Evolutionary conservation across 2,329 filamentous ascomycete species (phyloP), one percentile per base, ranked within the genome.

Genomic region (Ploettnerulaceae sp.): DNA sequence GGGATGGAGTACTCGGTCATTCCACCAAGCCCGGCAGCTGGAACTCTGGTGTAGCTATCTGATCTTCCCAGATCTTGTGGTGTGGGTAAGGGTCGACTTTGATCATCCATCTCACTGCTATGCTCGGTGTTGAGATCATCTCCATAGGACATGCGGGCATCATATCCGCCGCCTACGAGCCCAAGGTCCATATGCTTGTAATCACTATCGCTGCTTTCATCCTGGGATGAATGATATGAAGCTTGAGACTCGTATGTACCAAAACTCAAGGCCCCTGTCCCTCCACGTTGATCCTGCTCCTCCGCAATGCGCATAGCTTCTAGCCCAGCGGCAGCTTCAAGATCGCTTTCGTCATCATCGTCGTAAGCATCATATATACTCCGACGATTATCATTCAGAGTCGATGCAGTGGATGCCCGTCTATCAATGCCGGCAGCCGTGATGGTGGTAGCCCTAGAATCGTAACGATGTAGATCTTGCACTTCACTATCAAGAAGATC

Each of bases 271-370:
- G 12, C 74, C 72, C 55, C 75, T 72, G 59, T 34, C 17, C 29
- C 77, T 81, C 56, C 52, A 35, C 77, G 79, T 40, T 82, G 80
- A 49, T 94, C 86, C 63, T 82, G 75, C 64, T 89, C 79, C 51
- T 95, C 89, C 4, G 89, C 89, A 68, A 90, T 80, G 48, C 82
- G 81, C 76, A 97, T 81, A 55, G 89, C 89, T 62, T 86, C 78
- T 41, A 94, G 70, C 12, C 93, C 91, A 50, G 88, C 88, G 29
- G 85, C 82, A 15, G 86, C 91, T 65, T 96, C 91, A 0, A 86
- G 81, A 61, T 97, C 91, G 61, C 89, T 94, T 39, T 94, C 89
- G 45, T 91, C 85, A 9, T 74, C 75, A 14, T 70, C 85, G 15
- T 73, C 73, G 21, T 75, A 70, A 26, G 73, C 68, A 18, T 73